A percentile compares a stretch with the other conserved stretches of the same genome.
Evolutionary conservation across 1,284 basidiomycete genomes (phyloP).

Genomic region (Cryptococcus sp.): DNA sequence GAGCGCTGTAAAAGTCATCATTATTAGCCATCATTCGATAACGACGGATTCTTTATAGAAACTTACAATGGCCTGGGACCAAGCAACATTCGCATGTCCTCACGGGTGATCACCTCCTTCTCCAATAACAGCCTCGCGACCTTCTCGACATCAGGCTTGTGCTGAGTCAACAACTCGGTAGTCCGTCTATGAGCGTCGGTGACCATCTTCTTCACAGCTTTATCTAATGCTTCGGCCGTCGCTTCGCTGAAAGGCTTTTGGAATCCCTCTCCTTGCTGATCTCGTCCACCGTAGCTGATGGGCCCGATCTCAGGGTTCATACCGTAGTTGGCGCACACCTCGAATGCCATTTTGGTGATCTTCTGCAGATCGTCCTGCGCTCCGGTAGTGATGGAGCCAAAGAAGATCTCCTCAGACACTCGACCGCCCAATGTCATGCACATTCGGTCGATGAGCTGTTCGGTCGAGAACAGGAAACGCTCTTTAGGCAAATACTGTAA

Average conservation of each 20-base stretch:
- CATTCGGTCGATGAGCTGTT: slow-evolving; percentile 93
- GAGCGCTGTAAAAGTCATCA: slow-evolving; percentile 59
- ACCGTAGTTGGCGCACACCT: slow-evolving; percentile 87
- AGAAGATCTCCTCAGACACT: slow-evolving; percentile 98
- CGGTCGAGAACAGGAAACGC: slow-evolving; percentile 90
- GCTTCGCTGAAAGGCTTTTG: slow-evolving; percentile 98
- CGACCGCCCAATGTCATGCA: slow-evolving; percentile 99
- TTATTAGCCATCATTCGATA: neutral
- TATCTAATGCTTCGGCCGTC: slow-evolving; percentile 90
- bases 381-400: slow-evolving; percentile 93
- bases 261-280: slow-evolving; percentile 82
- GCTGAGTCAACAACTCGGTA: slow-evolving; percentile 75
- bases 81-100: slow-evolving; percentile 51
- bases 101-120: slow-evolving; percentile 90
- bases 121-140: slow-evolving; percentile 86
- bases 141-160: slow-evolving; percentile 88
- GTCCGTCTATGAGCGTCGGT: slow-evolving; percentile 84
- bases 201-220: slow-evolving; percentile 91
- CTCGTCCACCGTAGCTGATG: slow-evolving; percentile 86
- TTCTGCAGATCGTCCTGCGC: slow-evolving; percentile 98
- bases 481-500: slow-evolving; percentile 88
- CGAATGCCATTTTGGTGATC: slow-evolving; percentile 97
- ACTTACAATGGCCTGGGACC: slow-evolving; percentile 46
- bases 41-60: neutral
- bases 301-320: slow-evolving; percentile 96